phyloP scores from a whole-genome alignment of 345 rosid genomes.

The Linum tenue region DNA sequence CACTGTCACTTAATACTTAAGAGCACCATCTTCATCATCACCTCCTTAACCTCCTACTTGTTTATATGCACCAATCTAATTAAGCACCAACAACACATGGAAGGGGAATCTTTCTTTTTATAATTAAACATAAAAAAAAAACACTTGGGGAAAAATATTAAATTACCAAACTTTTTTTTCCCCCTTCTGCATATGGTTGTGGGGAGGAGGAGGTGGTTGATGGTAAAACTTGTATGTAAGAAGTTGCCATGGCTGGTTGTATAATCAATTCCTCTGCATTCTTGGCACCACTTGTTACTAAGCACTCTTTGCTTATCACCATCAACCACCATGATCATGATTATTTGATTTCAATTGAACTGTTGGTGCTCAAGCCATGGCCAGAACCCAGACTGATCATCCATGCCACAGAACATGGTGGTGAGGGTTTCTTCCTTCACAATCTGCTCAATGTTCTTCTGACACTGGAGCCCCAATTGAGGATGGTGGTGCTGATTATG shows the following conservation, averaged over 20 bases:
- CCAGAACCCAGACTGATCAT: slow-evolving; percentile 89
- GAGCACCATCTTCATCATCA: background rate
- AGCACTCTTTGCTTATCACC: too few species aligned
- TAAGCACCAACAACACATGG: background rate
- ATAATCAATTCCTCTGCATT: too few species aligned
- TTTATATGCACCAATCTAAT: background rate
- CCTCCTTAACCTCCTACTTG: background rate
- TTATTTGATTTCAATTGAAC: slow-evolving; percentile 38
- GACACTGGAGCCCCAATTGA: slow-evolving; percentile 15
- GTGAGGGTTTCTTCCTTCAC: slow-evolving; percentile 82
- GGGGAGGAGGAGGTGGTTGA: background rate
- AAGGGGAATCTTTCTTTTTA: background rate
- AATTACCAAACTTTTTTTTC: background rate
- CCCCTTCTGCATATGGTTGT: background rate
- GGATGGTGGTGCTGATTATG: slow-evolving; percentile 3
- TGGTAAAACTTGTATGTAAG: background rate
- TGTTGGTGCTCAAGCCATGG: slow-evolving; percentile 93
- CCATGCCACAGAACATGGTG: slow-evolving; percentile 85
- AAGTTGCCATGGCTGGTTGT: background rate
- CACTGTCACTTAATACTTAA: background rate
- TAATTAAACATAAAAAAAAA: too few species aligned
- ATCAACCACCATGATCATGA: background rate
- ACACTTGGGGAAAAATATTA: background rate
- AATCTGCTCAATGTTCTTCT: slow-evolving; percentile 37
- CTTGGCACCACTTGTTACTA: too few species aligned